Evolutionary conservation across 768 basidiomycete genomes (phyloP), one percentile per base, ranked within the genome.

Genomic region (Phylloporus scabripes): DNA sequence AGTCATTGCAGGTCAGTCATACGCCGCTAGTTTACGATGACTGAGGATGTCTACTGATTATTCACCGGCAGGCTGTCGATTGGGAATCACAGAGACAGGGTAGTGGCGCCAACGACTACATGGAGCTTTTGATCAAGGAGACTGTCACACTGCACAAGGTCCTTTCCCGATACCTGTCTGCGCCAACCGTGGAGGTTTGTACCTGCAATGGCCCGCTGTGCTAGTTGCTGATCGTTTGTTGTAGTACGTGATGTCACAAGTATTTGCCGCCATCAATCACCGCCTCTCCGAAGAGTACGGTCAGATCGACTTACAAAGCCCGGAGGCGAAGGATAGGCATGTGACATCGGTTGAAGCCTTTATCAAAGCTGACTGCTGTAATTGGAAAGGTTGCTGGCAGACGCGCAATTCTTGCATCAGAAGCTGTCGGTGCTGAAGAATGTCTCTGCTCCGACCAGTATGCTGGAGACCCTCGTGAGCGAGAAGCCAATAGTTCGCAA

Each of bases 141-240:
- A 94, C 93, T 17, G 85, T 89, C 48, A 95, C 91, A 24, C 75
- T 99, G 44, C 92, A 98, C 71, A 98, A 95, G 65, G 92, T 99
- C 44, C 75, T 98, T 37, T 90, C 91, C 40, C 87, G 94, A 42
- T 98, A 96, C 68, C 74, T 97, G 24, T 74, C 88, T 14, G 67
- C 74, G 39, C 75, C 80, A 28, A 78, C 92, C 23, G 89, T 96
- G 38, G 91, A 94, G 80, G 92, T 91, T 61, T 61, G 61, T 53
- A 18, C 23, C 7, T 33, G 26, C 38, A 20, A 52, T 38, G 45
- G 20, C 34, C 34, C 51, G 44, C 55, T 51, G 52, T 52, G 53
- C 41, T 12, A 42, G 36, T 56, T 48, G 39, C 44, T 52, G 51
- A 59, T 28, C 37, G 45, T 26, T 44, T 40, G 49, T 46, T 53